Evolutionary conservation across 345 rosid genomes (phyloP).

Genomic region (Boechera retrofracta): DNA sequence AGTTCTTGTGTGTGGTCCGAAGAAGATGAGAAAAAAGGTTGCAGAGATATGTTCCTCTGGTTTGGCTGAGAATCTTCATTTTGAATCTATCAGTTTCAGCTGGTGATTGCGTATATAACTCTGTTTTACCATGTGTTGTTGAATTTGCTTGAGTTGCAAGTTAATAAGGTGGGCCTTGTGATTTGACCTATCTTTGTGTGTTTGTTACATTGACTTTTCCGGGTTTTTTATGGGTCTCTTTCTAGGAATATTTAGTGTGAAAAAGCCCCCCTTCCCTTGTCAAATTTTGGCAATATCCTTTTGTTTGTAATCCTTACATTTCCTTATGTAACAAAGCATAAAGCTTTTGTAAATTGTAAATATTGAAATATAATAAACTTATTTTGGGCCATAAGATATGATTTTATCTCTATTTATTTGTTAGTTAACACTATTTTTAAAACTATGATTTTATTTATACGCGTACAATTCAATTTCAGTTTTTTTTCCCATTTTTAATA

Average conservation of each 20-base stretch:
- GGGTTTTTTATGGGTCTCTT: not conserved
- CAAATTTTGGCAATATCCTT: not conserved
- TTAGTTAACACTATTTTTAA: not conserved
- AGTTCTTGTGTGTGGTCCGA: conserved; percentile 78
- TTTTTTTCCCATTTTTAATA: not conserved
- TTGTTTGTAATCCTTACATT: conserved; percentile 16
- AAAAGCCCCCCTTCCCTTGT: not conserved
- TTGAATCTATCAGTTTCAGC: conserved; percentile 82
- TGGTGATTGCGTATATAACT: conserved; percentile 55
- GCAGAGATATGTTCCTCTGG: conserved; percentile 72
- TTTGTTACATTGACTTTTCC: conserved; percentile 11
- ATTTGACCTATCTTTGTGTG: conserved; percentile 31
- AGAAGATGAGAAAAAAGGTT: conserved; percentile 71
- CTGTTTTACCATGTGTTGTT: conserved; percentile 14
- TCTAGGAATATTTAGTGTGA: not conserved
- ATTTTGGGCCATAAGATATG: not conserved
- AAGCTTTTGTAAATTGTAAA: conserved; percentile 32
- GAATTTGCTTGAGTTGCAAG: conserved; percentile 9
- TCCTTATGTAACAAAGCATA: conserved; percentile 10
- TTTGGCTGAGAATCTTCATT: conserved; percentile 61
- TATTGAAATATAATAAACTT: conserved; percentile 18
- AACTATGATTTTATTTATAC: not conserved
- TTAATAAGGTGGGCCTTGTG: conserved; percentile 21
- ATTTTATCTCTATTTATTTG: not conserved
- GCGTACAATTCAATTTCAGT: not conserved